Percentiles rank a stretch among this genome's conserved stretches.
Conservation (phyloP, 2,329 filamentous ascomycete genomes). For the Trichothecium roseum region DNA sequence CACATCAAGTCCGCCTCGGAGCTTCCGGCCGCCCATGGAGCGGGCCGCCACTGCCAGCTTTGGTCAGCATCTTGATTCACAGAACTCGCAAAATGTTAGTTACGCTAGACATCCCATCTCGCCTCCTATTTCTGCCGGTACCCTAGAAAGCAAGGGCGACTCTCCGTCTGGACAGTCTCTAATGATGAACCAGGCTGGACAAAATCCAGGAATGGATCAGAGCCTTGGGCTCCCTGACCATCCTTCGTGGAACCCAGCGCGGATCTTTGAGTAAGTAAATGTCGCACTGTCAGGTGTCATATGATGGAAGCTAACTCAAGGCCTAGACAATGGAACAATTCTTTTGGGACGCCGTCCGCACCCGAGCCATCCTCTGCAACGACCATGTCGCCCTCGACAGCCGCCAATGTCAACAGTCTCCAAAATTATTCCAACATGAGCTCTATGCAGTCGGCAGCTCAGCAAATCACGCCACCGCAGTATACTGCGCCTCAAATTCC, state of each 20-base stretch:
- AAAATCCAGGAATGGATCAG: constrained; percentile 39
- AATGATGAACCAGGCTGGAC: constrained; percentile 56
- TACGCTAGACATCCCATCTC: constrained; percentile 64
- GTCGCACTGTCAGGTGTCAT: constrained; percentile 4
- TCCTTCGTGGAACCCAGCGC: constrained; percentile 70
- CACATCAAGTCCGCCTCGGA: constrained; percentile 50
- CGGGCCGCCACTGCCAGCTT: constrained; percentile 7
- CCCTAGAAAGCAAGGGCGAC: constrained; percentile 67
- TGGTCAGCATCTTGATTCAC: constrained; percentile 37
- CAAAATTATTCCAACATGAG: constrained; percentile 41
- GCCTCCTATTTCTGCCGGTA: constrained; percentile 65
- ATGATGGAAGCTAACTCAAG: constrained; percentile 2
- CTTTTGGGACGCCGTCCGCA: constrained; percentile 63
- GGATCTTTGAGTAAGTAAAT: constrained; percentile 78
- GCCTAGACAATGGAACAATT: constrained; percentile 82
- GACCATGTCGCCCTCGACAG: constrained; percentile 41
- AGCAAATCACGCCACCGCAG: constrained; percentile 37
- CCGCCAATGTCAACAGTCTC: constrained; percentile 41
- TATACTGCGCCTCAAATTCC: constrained; percentile 43
- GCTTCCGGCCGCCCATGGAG: constrained; percentile 43
- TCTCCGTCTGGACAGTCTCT: constrained; percentile 63
- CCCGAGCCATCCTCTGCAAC: constrained; percentile 28
- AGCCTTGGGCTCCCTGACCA: constrained; percentile 53
- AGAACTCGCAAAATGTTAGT: constrained; percentile 51
- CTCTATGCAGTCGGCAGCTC: constrained; percentile 31